Percentiles rank a stretch among this genome's conserved stretches.
These are phyloP conservation scores for Ophiostoma montium DNA, from an alignment of 2,329 filamentous ascomycete genomes.

Conservation along the genomic window DNA sequence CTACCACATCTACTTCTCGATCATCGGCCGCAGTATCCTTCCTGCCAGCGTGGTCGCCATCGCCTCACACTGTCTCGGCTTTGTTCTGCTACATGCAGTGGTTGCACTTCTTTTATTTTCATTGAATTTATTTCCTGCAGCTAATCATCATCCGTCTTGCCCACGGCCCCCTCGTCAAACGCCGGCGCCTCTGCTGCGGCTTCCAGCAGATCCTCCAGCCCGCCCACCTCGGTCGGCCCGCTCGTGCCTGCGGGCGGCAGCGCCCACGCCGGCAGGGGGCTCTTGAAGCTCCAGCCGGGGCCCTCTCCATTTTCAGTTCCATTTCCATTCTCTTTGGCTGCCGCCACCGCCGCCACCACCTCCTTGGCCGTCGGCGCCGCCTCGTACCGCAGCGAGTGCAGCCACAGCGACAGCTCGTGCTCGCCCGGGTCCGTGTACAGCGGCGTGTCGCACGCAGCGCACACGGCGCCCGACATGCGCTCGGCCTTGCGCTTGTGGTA, in stretches of 20 bases:
- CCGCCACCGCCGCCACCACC: neutral
- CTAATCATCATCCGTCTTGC: neutral
- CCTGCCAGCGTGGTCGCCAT: too few species aligned
- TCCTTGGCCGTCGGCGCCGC: constrained; percentile 51
- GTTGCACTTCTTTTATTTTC: too few species aligned
- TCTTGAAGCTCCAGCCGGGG: constrained; percentile 77
- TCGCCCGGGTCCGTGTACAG: constrained; percentile 84
- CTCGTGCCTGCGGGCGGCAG: constrained; percentile 59
- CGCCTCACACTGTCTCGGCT: too few species aligned
- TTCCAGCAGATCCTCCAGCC: constrained; percentile 43
- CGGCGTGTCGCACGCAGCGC: constrained; percentile 69
- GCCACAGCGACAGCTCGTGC: constrained; percentile 84
- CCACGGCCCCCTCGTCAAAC: constrained; percentile 3
- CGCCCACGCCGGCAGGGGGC: constrained; percentile 74
- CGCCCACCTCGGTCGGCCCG: constrained; percentile 55
- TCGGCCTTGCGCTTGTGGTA: constrained; percentile 88
- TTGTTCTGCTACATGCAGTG: too few species aligned
- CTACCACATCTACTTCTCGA: too few species aligned
- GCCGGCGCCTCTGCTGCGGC: constrained; percentile 26
- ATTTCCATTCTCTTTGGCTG: too few species aligned
- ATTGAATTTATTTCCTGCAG: too few species aligned
- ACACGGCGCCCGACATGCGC: constrained; percentile 77
- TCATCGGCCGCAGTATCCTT: too few species aligned
- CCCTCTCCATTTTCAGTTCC: too few species aligned
- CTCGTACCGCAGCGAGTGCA: constrained; percentile 84